Base-by-base conservation (phyloP, 148 eudicot genomes). In the Chenopodium suecicum region DNA sequence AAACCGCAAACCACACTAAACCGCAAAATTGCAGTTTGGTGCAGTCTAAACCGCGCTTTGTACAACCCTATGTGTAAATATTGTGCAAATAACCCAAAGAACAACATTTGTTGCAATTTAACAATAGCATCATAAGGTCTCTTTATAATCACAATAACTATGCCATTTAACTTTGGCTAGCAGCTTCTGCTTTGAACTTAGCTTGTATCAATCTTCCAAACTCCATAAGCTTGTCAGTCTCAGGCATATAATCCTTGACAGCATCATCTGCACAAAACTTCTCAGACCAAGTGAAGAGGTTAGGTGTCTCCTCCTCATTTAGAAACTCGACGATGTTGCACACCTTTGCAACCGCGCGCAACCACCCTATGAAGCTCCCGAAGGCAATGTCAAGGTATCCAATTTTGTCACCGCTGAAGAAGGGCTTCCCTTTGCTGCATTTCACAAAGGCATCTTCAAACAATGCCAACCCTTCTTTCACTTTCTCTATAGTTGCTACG, bases 321-420 rank as follows among this genome's bases (percentile, higher is more conserved):
- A 90, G 76, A 31, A 91, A 10, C 31, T 20, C 82, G 11, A 83
- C 17, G 16, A 34, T 66, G 76, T 68, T 70, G 44, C 44, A 6
- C 68, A 7, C 66, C 78, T 73, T 83, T 75, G 86, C 93, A 4
- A 58, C 9, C 14, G 80, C 88, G 29, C 76, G 77, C 4, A 89
- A 0, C 90, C 93, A 89, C 0, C 85, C 89, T 44, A 90, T 70
- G 70, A 54, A 77, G 83, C 86, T 69, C 2, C 93, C 91, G 0
- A 90, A 66, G 0, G 88, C 89, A 9, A 90, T 89, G 89, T 90
- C 90, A 0, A 90, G 68, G 78, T 71, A 88, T 70, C 92, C 94
- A 47, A 91, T 83, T 5, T 65, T 73, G 23, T 91, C 92, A 3
- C 89, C 90, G 2, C 89, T 90, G 73, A 91, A 91, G 70, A 86